These are phyloP conservation scores for Brassica rapa DNA, from an alignment of 345 rosid species.

Conservation along the genomic window DNA sequence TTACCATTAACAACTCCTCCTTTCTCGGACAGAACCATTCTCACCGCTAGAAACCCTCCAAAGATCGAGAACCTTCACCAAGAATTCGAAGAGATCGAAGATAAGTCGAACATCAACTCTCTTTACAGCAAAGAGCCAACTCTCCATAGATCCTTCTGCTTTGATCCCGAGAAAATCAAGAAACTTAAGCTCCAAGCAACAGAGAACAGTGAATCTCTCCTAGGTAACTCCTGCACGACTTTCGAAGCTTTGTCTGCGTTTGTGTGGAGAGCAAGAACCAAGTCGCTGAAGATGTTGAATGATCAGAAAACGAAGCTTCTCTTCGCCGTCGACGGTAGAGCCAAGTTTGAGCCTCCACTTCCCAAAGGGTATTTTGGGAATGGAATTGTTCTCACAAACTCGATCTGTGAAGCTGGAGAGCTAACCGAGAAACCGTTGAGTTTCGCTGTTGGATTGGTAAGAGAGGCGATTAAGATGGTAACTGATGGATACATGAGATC, in stretches of 20 bases:
- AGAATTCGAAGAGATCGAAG: constrained; percentile 69
- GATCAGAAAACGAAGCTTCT: constrained; percentile 80
- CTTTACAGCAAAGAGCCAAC: constrained; percentile 58
- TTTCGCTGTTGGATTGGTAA: constrained; percentile 60
- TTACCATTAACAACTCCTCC: constrained; percentile 60
- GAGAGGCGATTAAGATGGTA: constrained; percentile 74
- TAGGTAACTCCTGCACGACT: constrained; percentile 57
- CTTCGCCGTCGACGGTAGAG: constrained; percentile 85
- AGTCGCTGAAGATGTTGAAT: constrained; percentile 60
- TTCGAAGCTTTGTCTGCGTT: constrained; percentile 84
- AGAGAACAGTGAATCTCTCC: constrained; percentile 49
- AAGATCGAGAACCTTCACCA: constrained; percentile 58
- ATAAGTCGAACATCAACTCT: constrained; percentile 48
- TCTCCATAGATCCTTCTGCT: constrained; percentile 72
- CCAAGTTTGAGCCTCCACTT: constrained; percentile 67
- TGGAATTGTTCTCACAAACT: constrained; percentile 79
- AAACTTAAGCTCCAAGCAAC: constrained; percentile 56
- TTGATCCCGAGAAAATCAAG: constrained; percentile 65
- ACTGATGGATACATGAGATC: constrained; percentile 88
- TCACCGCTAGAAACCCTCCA: constrained; percentile 59
- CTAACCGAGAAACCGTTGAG: constrained; percentile 63
- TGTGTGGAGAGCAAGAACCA: constrained; percentile 84
- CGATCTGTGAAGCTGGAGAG: constrained; percentile 67
- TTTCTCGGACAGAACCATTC: constrained; percentile 58
- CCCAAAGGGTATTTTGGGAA: constrained; percentile 91